phyloP scores from a whole-genome alignment of 495 filamentous ascomycete species.

The Penicillium silybi region DNA sequence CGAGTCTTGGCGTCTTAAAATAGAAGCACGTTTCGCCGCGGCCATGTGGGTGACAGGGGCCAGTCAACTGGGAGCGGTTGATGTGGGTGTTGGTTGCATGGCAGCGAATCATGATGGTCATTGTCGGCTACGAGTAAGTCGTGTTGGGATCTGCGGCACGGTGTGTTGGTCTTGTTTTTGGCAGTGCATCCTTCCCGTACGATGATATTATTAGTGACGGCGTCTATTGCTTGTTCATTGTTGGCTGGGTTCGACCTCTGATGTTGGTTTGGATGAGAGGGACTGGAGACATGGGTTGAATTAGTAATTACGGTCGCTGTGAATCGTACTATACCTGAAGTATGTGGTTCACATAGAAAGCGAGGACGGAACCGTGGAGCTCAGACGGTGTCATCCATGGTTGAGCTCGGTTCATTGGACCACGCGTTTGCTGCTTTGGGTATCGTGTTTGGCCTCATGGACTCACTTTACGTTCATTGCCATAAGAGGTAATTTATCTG shows the following conservation, averaged over 20 bases:
- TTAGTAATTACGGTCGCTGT: neutral
- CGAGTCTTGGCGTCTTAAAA: neutral
- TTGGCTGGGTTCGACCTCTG: neutral
- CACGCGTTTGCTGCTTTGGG: neutral
- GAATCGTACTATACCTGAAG: neutral
- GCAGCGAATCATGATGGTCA: neutral
- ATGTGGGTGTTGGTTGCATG: neutral
- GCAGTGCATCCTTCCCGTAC: neutral
- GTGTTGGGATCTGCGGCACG: neutral
- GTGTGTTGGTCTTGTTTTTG: neutral
- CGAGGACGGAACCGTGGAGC: neutral
- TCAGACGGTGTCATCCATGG: neutral
- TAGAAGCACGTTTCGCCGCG: neutral
- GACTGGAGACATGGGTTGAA: neutral
- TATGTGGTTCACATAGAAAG: neutral
- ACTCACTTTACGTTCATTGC: neutral
- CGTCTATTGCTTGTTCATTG: neutral
- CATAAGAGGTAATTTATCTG: neutral
- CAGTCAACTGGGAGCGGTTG: neutral
- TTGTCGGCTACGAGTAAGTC: too few relatives aligned
- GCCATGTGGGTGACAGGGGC: neutral
- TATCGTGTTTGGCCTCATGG: neutral
- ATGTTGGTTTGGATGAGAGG: neutral
- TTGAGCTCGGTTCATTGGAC: neutral
- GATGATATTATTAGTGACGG: neutral